Conservation (phyloP, 106 monocot species). For the Dioscorea dumetorum region DNA sequence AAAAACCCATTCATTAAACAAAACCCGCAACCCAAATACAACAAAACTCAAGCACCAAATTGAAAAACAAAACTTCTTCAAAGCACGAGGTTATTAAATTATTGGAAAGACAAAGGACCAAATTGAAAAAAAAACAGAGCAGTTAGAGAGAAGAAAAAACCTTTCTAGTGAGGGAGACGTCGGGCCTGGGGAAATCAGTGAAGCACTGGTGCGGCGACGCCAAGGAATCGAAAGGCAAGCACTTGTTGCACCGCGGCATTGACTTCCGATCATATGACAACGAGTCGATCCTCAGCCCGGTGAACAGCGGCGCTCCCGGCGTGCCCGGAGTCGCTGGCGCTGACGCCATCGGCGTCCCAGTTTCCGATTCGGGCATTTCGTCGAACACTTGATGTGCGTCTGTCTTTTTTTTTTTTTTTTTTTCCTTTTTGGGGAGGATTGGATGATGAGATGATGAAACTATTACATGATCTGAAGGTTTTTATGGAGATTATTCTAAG, state of each 20-base stretch:
- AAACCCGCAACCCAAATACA: too few species aligned
- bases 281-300: slow-evolving; percentile 55
- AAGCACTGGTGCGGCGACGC: slow-evolving; percentile 37
- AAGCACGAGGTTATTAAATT: too few species aligned
- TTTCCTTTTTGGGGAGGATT: slow-evolving; percentile 12
- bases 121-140: neutral
- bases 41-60: too few species aligned
- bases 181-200: slow-evolving; percentile 47
- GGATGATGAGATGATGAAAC: neutral
- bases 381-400: neutral
- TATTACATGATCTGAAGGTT: slow-evolving; percentile 68
- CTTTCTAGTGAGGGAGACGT: slow-evolving; percentile 86
- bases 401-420: slow-evolving; percentile 13
- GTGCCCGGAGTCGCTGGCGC: slow-evolving; percentile 76
- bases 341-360: slow-evolving; percentile 27
- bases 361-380: slow-evolving; percentile 20
- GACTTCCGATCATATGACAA: slow-evolving; percentile 69
- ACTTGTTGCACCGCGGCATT: slow-evolving; percentile 65
- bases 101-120: too few species aligned
- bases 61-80: too few species aligned
- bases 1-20: too few species aligned
- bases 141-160: slow-evolving; percentile 10
- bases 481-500: slow-evolving; percentile 71
- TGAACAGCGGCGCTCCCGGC: slow-evolving; percentile 71
- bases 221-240: slow-evolving; percentile 46